Conservation (phyloP, 768 basidiomycete genomes). For the Termitomyces sp. region DNA sequence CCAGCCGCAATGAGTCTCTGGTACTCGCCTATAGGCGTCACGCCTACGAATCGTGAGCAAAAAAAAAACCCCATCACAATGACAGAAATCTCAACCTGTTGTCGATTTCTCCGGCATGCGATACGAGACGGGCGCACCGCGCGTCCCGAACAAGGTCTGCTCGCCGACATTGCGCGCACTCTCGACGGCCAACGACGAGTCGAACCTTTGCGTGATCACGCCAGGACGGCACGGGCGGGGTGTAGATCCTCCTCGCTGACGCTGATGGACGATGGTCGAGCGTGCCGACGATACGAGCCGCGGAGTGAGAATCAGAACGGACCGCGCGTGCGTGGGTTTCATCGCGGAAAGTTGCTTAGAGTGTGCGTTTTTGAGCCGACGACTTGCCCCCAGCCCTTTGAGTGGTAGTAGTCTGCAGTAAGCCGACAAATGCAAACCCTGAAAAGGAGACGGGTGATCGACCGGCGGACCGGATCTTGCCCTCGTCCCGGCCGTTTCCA, state of each 20-base stretch:
- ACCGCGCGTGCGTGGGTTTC: slow-evolving; percentile 23
- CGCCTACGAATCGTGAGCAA: slow-evolving; percentile 18
- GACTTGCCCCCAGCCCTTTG: too few relatives aligned
- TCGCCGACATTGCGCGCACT: slow-evolving; percentile 20
- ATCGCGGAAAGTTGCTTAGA: slow-evolving; percentile 9
- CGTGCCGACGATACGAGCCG: slow-evolving; percentile 4
- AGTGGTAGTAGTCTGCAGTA: too few relatives aligned
- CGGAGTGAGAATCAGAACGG: slow-evolving; percentile 13
- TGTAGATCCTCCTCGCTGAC: not conserved
- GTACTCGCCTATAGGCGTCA: slow-evolving; percentile 41
- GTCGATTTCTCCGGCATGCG: not conserved
- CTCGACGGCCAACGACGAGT: slow-evolving; percentile 31
- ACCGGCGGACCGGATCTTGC: slow-evolving; percentile 5
- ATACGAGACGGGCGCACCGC: slow-evolving; percentile 1
- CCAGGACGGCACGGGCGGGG: slow-evolving; percentile 2
- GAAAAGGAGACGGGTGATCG: slow-evolving; percentile 1
- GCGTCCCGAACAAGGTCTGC: slow-evolving; percentile 16
- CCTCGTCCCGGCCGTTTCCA: not conserved
- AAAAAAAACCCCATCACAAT: not conserved
- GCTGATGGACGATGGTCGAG: slow-evolving; percentile 12
- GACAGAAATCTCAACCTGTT: not conserved
- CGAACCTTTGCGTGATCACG: slow-evolving; percentile 16
- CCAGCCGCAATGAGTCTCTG: slow-evolving; percentile 37
- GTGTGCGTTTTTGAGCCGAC: too few relatives aligned
- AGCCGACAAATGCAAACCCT: not conserved